Evolutionary conservation across 1,139 yeast species (phyloP).

Genomic region (Blastobotrys petasosporus): DNA sequence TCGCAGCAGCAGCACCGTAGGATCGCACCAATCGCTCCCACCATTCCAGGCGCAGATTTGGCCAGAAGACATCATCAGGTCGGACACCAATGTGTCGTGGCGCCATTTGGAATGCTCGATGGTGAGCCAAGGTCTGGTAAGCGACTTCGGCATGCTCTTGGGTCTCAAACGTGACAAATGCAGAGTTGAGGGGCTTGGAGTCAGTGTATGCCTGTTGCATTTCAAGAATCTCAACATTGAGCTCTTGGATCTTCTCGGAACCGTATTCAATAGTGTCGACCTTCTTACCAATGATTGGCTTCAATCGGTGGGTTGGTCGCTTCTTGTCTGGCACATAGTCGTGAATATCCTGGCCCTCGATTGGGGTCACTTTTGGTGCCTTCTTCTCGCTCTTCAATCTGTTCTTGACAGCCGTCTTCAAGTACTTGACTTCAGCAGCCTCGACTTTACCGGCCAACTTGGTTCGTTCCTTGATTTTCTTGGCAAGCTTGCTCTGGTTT

Average conservation of each 20-base stretch:
- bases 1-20: constrained; percentile 52
- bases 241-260: constrained; percentile 57
- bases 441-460: constrained; percentile 61
- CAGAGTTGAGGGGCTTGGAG: constrained; percentile 48
- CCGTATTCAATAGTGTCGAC: constrained; percentile 78
- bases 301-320: constrained; percentile 64
- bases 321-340: constrained; percentile 71
- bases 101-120: constrained; percentile 54
- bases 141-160: constrained; percentile 89
- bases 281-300: constrained; percentile 68
- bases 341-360: constrained; percentile 47
- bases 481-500: constrained; percentile 52
- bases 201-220: constrained; percentile 48
- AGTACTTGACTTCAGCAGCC: constrained; percentile 55
- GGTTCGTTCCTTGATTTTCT: constrained; percentile 56
- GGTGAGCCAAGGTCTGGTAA: constrained; percentile 66
- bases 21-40: constrained; percentile 68
- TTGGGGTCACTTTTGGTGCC: constrained; percentile 25
- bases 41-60: constrained; percentile 76
- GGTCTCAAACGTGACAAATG: constrained; percentile 77
- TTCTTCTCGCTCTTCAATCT: constrained; percentile 58
- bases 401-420: constrained; percentile 55
- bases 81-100: constrained; percentile 64
- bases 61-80: constrained; percentile 83
- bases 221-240: constrained; percentile 58